Evolutionary conservation across 1,284 basidiomycete genomes (phyloP), one percentile per base, ranked within the genome.

Genomic region (Microbotryum violaceum): DNA sequence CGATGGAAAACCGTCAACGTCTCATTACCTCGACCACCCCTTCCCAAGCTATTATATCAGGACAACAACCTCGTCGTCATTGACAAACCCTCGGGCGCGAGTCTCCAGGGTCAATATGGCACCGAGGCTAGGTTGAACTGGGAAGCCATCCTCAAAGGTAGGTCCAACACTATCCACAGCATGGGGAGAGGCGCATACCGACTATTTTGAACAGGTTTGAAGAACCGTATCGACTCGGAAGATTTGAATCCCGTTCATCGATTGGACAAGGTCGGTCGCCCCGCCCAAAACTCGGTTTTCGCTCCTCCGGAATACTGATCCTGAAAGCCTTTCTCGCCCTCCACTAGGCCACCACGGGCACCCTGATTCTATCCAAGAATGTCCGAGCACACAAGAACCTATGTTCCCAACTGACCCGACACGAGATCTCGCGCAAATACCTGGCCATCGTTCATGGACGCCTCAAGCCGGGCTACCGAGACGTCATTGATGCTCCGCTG

Each of bases 361-460:
- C 47, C 4, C 56, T 68, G 31, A 51, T 68, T 48, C 49, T 68
- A 29, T 58, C 67, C 12, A 60, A 59, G n/a, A 50, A 57, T 0
- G 20, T 42, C 20, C 20, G 29, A 6, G 47, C 54, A 21, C 62
- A 64, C 9, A 49, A 56, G 2, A 46, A 49, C 3, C 56, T 68
- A 23, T 33, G 54, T 16, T 56, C 53, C 16, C 62, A 63, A 18
- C 55, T 68, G 42, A 46, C 49, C n/a, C 21, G 37, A 4, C 62
- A 64, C 25, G 49, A 66, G 18, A 25, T 68, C 29, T 6, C 53
- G 12, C 56, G 62, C 4, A 31, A 27, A 6, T 68, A 68, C 58
- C 62, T 68, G 27, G 65, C 62, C 23, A 54, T 66, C 50, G 67
- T 68, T 3, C 59, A 62, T 10, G 67, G 67, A 9, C 50, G 56